A percentile compares a stretch with the other conserved stretches of the same genome.
Evolutionary conservation across 202 grass and related monocot species (phyloP).

Genomic region (Carex arenaria): DNA sequence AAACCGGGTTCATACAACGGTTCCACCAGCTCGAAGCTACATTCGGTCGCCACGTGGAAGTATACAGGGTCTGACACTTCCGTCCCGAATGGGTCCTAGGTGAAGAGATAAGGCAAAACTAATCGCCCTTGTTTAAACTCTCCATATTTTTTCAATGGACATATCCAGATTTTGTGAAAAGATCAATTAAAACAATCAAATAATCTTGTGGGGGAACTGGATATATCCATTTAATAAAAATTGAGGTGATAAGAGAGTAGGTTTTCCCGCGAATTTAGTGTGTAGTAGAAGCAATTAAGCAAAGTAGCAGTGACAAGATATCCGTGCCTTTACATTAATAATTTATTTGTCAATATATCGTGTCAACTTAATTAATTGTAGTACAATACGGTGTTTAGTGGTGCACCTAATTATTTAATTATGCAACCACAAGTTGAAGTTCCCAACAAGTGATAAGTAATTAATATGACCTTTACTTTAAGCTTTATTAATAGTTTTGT

Average conservation of each 20-base stretch:
- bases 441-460: too few relatives aligned
- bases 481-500: too few relatives aligned
- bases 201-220: neutral
- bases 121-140: neutral
- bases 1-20: neutral
- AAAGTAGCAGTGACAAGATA: neutral
- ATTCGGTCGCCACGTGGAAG: neutral
- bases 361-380: neutral
- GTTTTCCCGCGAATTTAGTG: neutral
- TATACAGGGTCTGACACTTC: neutral
- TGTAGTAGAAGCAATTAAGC: neutral
- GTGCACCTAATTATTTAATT: neutral
- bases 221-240: neutral
- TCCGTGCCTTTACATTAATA: neutral
- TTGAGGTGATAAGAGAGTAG: neutral
- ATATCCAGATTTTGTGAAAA: too few relatives aligned
- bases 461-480: too few relatives aligned
- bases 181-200: neutral
- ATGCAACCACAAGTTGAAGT: neutral
- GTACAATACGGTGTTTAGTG: neutral
- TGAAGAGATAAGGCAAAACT: slow-evolving; percentile 18
- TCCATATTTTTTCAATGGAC: neutral
- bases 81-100: neutral
- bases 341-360: neutral
- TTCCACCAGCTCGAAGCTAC: neutral